Percentiles rank a stretch among this genome's conserved stretches.
These are phyloP conservation scores for Cavenderia fasciculata DNA, from an alignment of 78 protist genomes.

Conservation along the genomic window DNA sequence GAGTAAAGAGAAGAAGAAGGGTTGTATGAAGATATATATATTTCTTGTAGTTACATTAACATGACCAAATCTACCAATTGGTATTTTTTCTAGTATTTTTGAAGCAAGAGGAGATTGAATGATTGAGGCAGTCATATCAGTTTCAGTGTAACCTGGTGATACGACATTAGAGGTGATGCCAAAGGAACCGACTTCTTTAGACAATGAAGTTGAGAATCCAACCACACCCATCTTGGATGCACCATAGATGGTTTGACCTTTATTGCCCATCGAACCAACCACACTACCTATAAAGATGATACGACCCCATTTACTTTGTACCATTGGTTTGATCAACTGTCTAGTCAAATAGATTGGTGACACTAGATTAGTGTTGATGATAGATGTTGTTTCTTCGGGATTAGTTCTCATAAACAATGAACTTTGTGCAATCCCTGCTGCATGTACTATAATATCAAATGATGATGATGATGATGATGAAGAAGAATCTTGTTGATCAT, in stretches of 20 bases:
- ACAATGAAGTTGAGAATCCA: conserved; percentile 68
- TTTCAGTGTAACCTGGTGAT: conserved; percentile 69
- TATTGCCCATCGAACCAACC: conserved; percentile 19
- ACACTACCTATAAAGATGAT: conserved; percentile 56
- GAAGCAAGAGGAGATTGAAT: not conserved
- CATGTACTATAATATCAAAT: conserved; percentile 7
- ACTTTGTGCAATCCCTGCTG: conserved; percentile 65
- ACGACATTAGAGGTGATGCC: conserved; percentile 45
- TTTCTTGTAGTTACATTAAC: not conserved
- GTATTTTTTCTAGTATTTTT: conserved; percentile 20
- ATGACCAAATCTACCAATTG: conserved; percentile 35
- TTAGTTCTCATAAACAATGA: not conserved
- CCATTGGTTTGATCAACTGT: conserved; percentile 34
- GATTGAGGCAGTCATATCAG: conserved; percentile 47
- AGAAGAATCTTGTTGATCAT: conserved; percentile 2
- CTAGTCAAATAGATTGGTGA: conserved; percentile 27
- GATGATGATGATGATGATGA: not conserved
- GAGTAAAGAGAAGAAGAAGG: not conserved
- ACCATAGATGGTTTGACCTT: conserved; percentile 47
- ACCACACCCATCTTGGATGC: conserved; percentile 45
- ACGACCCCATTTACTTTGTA: conserved; percentile 14
- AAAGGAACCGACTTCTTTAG: conserved; percentile 47
- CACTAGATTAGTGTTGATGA: conserved; percentile 22
- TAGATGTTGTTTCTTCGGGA: not conserved
- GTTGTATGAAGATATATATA: not conserved